A percentile compares a stretch with the other conserved stretches of the same genome.
phyloP scores from a whole-genome alignment of 768 basidiomycete genomes.

The Suillus discolor region DNA sequence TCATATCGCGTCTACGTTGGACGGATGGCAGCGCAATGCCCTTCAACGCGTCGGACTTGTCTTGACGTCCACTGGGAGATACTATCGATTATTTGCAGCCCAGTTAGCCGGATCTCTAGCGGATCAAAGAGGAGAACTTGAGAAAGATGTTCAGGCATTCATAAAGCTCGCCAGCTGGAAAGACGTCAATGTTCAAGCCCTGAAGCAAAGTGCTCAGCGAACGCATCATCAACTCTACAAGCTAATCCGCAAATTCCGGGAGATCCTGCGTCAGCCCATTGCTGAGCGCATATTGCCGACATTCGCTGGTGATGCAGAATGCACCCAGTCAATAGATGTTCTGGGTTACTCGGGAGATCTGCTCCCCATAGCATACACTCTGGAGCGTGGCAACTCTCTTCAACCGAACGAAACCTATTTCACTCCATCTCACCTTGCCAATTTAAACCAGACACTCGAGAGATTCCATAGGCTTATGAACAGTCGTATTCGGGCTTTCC shows the following conservation, averaged over 20 bases:
- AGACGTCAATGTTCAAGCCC: conserved; percentile 92
- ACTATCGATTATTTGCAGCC: conserved; percentile 63
- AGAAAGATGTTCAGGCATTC: conserved; percentile 81
- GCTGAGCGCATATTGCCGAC: conserved; percentile 40
- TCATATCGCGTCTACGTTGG: conserved; percentile 37
- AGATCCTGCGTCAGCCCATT: conserved; percentile 77
- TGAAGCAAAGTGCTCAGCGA: conserved; percentile 87
- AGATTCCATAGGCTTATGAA: conserved; percentile 51
- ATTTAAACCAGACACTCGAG: conserved; percentile 51
- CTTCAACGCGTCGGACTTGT: conserved; percentile 58
- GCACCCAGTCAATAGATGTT: conserved; percentile 15
- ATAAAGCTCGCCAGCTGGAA: conserved; percentile 99
- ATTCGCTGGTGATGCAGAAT: conserved; percentile 41
- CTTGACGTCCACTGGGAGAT: conserved; percentile 59
- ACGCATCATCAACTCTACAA: conserved; percentile 93
- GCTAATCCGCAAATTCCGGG: conserved; percentile 89
- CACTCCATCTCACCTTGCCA: conserved; percentile 42
- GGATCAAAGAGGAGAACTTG: conserved; percentile 59
- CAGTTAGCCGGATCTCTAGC: conserved; percentile 50
- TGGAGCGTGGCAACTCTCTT: background rate
- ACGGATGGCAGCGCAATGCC: conserved; percentile 28
- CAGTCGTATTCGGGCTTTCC: conserved; percentile 43
- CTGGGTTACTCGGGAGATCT: conserved; percentile 9
- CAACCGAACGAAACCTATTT: conserved; percentile 4
- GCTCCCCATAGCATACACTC: background rate